These are phyloP conservation scores for Borovskyia barvae DNA, from an alignment of 208 protist species.

Conservation along the genomic window DNA sequence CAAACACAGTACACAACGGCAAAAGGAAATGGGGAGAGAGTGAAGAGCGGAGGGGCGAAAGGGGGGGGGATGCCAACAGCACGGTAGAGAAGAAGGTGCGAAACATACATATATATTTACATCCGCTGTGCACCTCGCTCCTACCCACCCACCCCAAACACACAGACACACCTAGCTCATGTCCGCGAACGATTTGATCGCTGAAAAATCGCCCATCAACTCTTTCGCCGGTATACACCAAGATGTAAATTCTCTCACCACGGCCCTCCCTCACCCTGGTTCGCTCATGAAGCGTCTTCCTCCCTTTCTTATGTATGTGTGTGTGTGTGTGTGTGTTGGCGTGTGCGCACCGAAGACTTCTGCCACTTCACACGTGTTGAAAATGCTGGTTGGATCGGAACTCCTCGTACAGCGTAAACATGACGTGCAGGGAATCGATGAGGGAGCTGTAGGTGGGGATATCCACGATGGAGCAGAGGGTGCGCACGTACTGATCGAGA, in stretches of 20 bases:
- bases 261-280: too few relatives aligned
- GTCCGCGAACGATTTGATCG: too few relatives aligned
- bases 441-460: slow-evolving; percentile 96
- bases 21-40: background rate
- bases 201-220: too few relatives aligned
- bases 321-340: background rate
- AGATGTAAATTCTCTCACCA: too few relatives aligned
- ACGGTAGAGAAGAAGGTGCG: background rate
- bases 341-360: background rate
- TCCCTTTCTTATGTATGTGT: background rate
- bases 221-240: too few relatives aligned
- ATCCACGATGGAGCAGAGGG: slow-evolving; percentile 95
- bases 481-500: slow-evolving; percentile 92
- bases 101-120: too few relatives aligned
- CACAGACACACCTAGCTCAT: too few relatives aligned
- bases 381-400: slow-evolving; percentile 95
- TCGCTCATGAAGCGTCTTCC: too few relatives aligned
- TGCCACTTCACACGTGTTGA: slow-evolving; percentile 63
- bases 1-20: background rate
- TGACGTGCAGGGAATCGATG: slow-evolving; percentile 97
- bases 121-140: too few relatives aligned
- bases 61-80: background rate
- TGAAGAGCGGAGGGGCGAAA: slow-evolving; percentile 6
- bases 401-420: slow-evolving; percentile 97
- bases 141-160: too few relatives aligned